Base-by-base conservation (phyloP, 1,284 basidiomycete species). In the Moesziomyces sp. region DNA sequence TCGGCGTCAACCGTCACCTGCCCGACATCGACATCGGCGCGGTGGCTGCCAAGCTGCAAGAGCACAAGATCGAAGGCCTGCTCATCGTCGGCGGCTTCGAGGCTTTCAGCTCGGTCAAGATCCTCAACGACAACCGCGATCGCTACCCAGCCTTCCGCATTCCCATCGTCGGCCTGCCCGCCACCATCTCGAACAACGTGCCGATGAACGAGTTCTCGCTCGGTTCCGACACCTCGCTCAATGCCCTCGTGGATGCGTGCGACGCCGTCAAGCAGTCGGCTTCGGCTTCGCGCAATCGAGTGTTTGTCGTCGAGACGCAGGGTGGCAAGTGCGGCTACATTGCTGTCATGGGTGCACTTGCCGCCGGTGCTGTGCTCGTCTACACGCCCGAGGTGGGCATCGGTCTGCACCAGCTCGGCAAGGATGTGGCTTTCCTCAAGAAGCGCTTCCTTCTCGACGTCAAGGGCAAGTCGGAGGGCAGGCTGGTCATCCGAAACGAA, bases 191-290 rank as follows among this genome's bases (percentile, higher is more conserved):
- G 72, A 99, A 99, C 87, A 99, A 99, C 78, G 94, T 99, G 7
- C 96, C 97, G 1, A 85, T 98, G 86, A 97, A 94, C 61, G 95
- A 99, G 85, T 94, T 93, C 85, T 95, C 93, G 83, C 86, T 99
- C 56, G 96, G 96, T 16, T 92, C 91, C 69, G 96, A 99, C 83
- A 99, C 96, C 35, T 93, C 92, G 83, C 87, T 99, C 87, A 98
- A 98, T 83, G 94, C 94, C 2, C 88, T 99, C n/a, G 94, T 98
- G 42, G 92, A 94, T 67, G 95, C 97, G 3, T 98, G 95, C 83
- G 97, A 99, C 85, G 91, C 94, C 33, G 97, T 99, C 86, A 97
- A 95, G 87, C 97, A 99, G 87, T 94, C 92, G 79, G 96, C 97
- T 6, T 93, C 92, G 52, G 96, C 96, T 7, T 95, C 93, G 79